Base-by-base conservation (phyloP, 129 eudicot genomes). In the Flaveria trinervia region DNA sequence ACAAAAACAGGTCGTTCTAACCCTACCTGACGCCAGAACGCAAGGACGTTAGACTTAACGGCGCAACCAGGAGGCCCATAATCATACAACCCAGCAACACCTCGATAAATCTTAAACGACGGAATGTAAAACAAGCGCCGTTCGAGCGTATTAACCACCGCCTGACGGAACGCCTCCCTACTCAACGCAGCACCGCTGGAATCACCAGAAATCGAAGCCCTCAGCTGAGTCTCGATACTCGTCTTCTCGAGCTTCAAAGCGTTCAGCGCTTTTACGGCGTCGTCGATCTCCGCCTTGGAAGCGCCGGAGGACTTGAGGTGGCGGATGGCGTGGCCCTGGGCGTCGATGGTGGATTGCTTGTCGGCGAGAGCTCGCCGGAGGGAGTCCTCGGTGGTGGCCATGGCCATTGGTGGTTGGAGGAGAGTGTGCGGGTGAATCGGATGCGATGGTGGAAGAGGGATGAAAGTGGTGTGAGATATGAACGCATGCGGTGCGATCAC, bases 21-120 rank as follows among this genome's bases (percentile, higher is more conserved):
- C 6, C 41, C 7, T 36, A 89, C 96, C 96, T 90, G 96, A 26
- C 92, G 90, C 96, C 93, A 90, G 71, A 90, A 87, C 10, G 92
- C 87, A n/a, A 90, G 96, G 45, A 90, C 96, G 72, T 90, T 90
- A 11, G 88, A 81, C 84, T 90, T 90, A 17, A 90, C 87, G 33
- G 96, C 87, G 55, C 96, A 90, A 26, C 96, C 96, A 9, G 96
- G 96, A n/a, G 96, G 96, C 9, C 96, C 96, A 4, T 87, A 89
- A 77, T 89, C 96, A 77, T 89, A 89, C 20, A 89, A 85, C 46
- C 96, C 96, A 68, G 96, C 96, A n/a, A 90, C 96, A 33, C 96
- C 96, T 26, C 96, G 77, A 33, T 90, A 87, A 20, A 90, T 90
- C 82, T 90, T 90, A 70, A 90, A 90, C 18, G 92, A 81, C 2